phyloP scores from a whole-genome alignment of 192 early-diverging fungal species.

The Lunasporangiospora selenospora region DNA sequence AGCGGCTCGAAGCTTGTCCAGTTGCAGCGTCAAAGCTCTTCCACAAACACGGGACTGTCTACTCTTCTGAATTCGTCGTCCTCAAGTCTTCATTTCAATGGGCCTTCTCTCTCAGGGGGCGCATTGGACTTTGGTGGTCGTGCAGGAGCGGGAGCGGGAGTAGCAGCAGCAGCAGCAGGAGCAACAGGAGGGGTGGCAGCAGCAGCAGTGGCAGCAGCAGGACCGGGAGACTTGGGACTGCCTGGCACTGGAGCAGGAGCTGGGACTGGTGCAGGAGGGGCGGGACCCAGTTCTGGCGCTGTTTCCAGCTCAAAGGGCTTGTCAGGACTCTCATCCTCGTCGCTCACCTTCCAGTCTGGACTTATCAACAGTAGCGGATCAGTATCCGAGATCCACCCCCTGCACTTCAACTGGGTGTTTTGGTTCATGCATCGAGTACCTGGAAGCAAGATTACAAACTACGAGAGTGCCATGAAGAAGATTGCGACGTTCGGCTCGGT shows the following conservation, averaged over 20 bases:
- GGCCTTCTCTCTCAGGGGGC: constrained; percentile 12
- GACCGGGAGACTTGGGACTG: neutral
- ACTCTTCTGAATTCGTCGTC: neutral
- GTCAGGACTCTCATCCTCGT: too few species aligned
- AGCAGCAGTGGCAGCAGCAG: neutral
- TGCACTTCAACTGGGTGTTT: constrained; percentile 88
- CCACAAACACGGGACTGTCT: neutral
- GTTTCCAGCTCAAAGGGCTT: too few species aligned
- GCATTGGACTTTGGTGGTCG: constrained; percentile 22
- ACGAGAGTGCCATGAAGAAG: constrained; percentile 87
- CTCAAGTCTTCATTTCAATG: neutral
- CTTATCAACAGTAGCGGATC: neutral
- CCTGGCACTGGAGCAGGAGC: neutral
- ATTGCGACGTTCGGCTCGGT: constrained; percentile 83
- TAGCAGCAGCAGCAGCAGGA: neutral
- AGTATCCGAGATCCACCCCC: constrained; percentile 66
- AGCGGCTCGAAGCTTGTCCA: constrained; percentile 38
- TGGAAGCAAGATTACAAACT: constrained; percentile 85
- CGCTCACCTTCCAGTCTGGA: neutral
- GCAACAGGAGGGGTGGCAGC: neutral
- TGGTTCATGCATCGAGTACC: constrained; percentile 95
- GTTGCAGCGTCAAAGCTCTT: constrained; percentile 33
- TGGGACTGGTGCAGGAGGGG: neutral
- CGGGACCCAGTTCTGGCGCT: too few species aligned
- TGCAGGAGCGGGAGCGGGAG: neutral